A percentile compares a stretch with the other conserved stretches of the same genome.
Conservation (phyloP, 2,329 filamentous ascomycete species). For the Fusarium haematococcum region DNA sequence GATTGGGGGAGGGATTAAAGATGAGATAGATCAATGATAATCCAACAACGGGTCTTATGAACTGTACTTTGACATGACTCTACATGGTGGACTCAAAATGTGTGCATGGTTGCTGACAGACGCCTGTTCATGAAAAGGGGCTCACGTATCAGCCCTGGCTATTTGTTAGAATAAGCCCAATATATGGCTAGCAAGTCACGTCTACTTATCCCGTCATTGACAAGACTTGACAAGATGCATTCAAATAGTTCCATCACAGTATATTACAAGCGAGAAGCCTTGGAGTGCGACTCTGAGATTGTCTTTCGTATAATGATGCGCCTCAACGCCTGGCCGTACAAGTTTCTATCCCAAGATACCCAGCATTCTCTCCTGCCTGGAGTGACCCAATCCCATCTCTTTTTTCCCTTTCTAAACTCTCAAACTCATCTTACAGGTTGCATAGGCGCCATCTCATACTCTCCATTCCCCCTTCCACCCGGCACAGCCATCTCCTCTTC, state of each 20-base stretch:
- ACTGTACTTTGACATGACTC: background rate
- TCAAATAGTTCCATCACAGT: background rate
- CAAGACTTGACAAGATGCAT: background rate
- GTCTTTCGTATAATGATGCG: constrained; percentile 16
- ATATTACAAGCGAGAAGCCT: background rate
- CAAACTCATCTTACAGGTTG: constrained; percentile 33
- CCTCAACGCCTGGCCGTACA: constrained; percentile 52
- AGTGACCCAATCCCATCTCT: background rate
- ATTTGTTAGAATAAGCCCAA: background rate
- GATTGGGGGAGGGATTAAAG: background rate
- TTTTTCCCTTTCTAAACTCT: background rate
- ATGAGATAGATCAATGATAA: constrained; percentile 17
- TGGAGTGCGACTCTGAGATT: background rate
- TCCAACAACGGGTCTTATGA: background rate
- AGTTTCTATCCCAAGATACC: constrained; percentile 42
- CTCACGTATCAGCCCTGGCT: background rate
- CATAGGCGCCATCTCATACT: constrained; percentile 73
- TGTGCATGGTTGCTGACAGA: background rate
- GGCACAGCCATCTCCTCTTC: constrained; percentile 64
- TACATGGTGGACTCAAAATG: background rate
- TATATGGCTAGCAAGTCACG: background rate
- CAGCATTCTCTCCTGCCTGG: background rate
- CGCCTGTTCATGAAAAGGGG: background rate
- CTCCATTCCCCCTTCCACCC: constrained; percentile 66
- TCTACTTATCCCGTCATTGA: background rate